These are phyloP conservation scores for Mortierella sp. DNA, from an alignment of 371 early-diverging fungal species.

Conservation along the genomic window DNA sequence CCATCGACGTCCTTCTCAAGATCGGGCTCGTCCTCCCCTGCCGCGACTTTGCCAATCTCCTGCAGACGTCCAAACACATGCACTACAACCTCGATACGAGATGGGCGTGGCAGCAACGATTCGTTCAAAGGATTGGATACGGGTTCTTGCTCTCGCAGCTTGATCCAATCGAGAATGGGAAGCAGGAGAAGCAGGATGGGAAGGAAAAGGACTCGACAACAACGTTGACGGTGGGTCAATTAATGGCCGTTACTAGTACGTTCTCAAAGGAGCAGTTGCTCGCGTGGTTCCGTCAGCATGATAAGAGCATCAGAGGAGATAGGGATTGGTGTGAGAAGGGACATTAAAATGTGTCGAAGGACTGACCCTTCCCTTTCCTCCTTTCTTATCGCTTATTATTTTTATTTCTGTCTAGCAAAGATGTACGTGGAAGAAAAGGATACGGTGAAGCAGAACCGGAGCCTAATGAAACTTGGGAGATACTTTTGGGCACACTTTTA, in stretches of 20 bases:
- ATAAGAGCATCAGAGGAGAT: not conserved
- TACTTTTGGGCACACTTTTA: too few species aligned
- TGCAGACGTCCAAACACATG: not conserved
- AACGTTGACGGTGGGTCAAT: too few species aligned
- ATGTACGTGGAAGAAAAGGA: not conserved
- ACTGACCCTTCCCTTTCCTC: not conserved
- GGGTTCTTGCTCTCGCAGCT: too few species aligned
- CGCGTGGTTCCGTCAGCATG: not conserved
- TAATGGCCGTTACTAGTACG: too few species aligned
- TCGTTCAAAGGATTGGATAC: not conserved
- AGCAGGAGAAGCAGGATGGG: not conserved
- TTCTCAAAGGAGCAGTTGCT: not conserved
- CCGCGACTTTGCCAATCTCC: not conserved
- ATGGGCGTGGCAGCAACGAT: constrained; percentile 5
- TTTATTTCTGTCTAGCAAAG: not conserved
- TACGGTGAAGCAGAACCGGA: not conserved
- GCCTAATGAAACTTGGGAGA: not conserved
- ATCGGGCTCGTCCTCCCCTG: not conserved
- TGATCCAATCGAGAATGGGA: not conserved
- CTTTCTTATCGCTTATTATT: not conserved
- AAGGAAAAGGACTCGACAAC: too few species aligned
- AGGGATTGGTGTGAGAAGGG: too few species aligned
- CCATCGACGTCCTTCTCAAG: not conserved
- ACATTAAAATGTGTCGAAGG: too few species aligned
- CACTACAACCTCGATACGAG: not conserved